phyloP scores from a whole-genome alignment of 345 rosid genomes.

The Citrus australasica region DNA sequence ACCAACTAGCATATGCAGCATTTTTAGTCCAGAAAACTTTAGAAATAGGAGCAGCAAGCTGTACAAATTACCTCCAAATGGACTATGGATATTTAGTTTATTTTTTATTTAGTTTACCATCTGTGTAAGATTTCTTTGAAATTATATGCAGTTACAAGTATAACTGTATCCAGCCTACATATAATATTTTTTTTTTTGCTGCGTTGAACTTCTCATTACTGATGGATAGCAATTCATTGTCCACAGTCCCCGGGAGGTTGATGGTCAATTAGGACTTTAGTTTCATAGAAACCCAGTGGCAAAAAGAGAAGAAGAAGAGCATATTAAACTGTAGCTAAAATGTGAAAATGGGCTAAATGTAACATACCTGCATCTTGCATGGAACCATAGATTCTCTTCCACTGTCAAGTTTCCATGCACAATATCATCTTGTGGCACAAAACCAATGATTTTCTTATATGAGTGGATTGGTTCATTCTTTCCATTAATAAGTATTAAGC shows the following conservation, averaged over 20 bases:
- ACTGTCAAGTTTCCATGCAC: conserved; percentile 97
- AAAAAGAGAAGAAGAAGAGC: not conserved
- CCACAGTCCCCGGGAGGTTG: not conserved
- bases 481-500: conserved; percentile 75
- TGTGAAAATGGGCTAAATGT: not conserved
- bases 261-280: not conserved
- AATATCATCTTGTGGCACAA: conserved; percentile 93
- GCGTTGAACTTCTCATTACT: not conserved
- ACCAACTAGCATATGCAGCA: not conserved
- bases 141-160: not conserved
- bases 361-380: conserved; percentile 75
- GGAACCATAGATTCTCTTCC: conserved; percentile 95
- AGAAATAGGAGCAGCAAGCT: not conserved
- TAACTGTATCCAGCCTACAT: not conserved
- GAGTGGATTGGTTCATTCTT: conserved; percentile 69
- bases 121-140: not conserved
- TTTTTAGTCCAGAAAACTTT: not conserved
- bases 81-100: not conserved
- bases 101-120: not conserved
- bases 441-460: conserved; percentile 79
- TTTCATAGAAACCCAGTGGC: not conserved
- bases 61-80: not conserved
- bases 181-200: not conserved
- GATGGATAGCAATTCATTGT: not conserved
- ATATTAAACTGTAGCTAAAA: not conserved